These are phyloP conservation scores for Sporothrix schenckii DNA, from an alignment of 2,329 filamentous ascomycete genomes.

Conservation along the genomic window DNA sequence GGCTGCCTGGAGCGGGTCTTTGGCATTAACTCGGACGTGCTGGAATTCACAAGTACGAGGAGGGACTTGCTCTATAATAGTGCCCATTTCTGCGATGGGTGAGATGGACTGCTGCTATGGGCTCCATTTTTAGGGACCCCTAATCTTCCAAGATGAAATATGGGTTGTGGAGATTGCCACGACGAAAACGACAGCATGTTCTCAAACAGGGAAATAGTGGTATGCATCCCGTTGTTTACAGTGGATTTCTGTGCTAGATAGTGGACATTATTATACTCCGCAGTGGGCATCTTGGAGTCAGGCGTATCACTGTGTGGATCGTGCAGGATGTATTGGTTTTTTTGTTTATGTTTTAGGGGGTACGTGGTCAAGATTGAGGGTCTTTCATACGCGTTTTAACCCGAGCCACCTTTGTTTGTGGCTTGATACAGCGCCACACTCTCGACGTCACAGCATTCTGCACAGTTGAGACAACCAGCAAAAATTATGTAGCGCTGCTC, in stretches of 20 bases:
- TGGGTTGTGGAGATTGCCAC: neutral
- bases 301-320: slow-evolving; percentile 1
- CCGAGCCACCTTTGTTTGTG: neutral
- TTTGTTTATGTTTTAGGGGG: slow-evolving; percentile 18
- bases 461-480: neutral
- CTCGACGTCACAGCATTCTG: slow-evolving; percentile 7
- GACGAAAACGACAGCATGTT: neutral
- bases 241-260: neutral
- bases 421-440: neutral
- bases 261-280: neutral
- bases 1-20: slow-evolving; percentile 22
- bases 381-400: neutral
- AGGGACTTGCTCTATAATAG: neutral
- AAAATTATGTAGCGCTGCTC: neutral
- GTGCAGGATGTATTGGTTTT: neutral
- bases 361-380: too few relatives aligned
- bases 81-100: neutral
- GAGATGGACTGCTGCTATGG: slow-evolving; percentile 16
- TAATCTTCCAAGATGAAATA: neutral
- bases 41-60: neutral
- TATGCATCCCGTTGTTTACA: slow-evolving; percentile 4
- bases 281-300: neutral
- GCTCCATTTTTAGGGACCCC: neutral
- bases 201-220: slow-evolving; percentile 18
- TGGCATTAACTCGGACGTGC: neutral